Evolutionary conservation across 192 early-diverging fungal species (phyloP).

Genomic region (Rhizoclosmatium globosum): DNA sequence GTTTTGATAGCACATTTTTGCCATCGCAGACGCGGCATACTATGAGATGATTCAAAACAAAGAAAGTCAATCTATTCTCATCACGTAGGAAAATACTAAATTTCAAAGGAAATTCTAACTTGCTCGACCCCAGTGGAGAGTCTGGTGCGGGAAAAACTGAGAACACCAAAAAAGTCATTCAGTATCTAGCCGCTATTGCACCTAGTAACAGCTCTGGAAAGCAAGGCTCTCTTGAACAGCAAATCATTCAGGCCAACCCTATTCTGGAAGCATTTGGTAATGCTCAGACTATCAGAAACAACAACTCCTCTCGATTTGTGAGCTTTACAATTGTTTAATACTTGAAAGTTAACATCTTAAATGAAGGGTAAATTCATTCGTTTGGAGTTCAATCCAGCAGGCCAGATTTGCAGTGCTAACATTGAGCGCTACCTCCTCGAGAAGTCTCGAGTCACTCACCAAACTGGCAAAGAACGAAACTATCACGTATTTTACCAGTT

Average conservation of each 20-base stretch:
- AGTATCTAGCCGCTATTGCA: conserved; percentile 94
- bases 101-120: not conserved
- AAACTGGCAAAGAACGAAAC: conserved; percentile 90
- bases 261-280: conserved; percentile 99
- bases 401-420: conserved; percentile 92
- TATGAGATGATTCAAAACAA: conserved; percentile 92
- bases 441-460: conserved; percentile 95
- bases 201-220: conserved; percentile 54
- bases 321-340: conserved; percentile 33
- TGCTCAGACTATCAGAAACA: conserved; percentile 97
- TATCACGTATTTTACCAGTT: conserved; percentile 99
- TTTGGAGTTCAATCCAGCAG: conserved; percentile 91
- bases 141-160: conserved; percentile 99
- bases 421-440: conserved; percentile 98
- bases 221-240: conserved; percentile 78
- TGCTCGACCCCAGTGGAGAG: conserved; percentile 74
- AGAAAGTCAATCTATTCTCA: conserved; percentile 97
- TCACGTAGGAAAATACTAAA: conserved; percentile 71
- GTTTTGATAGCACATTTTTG: conserved; percentile 78
- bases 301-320: conserved; percentile 98
- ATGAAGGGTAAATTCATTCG: conserved; percentile 94
- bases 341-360: not conserved
- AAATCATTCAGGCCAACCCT: conserved; percentile 96
- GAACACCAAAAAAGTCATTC: conserved; percentile 99
- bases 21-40: conserved; percentile 92